These are phyloP conservation scores for Drechslera avenae DNA, from an alignment of 2,329 filamentous ascomycete species.

Conservation along the genomic window DNA sequence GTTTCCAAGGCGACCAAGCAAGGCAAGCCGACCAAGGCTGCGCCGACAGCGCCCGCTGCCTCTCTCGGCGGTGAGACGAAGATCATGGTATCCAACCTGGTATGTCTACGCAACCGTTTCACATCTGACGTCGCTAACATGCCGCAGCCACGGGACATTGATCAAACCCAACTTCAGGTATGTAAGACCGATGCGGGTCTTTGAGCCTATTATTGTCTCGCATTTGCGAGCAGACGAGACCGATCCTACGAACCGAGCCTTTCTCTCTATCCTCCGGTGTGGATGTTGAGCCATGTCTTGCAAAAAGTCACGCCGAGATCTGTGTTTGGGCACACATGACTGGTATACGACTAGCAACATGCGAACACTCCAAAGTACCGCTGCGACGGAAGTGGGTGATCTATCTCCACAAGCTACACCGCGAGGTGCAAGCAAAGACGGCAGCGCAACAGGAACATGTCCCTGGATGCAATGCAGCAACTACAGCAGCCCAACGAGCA, in stretches of 20 bases:
- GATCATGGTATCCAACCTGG: slow-evolving; percentile 98
- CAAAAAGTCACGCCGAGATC: slow-evolving; percentile 32
- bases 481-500: slow-evolving; percentile 13
- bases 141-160: slow-evolving; percentile 87
- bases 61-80: slow-evolving; percentile 78
- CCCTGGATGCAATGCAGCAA: slow-evolving; percentile 20
- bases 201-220: slow-evolving; percentile 47
- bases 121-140: slow-evolving; percentile 53
- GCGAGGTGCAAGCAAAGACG: slow-evolving; percentile 19
- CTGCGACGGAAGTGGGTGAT: slow-evolving; percentile 34
- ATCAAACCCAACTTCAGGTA: slow-evolving; percentile 99
- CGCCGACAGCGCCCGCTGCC: slow-evolving; percentile 67
- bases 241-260: slow-evolving; percentile 39
- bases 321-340: slow-evolving; percentile 40
- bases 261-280: slow-evolving; percentile 22
- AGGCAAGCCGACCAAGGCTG: slow-evolving; percentile 64
- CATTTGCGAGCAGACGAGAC: slow-evolving; percentile 41
- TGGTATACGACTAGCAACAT: slow-evolving; percentile 41
- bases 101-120: slow-evolving; percentile 58
- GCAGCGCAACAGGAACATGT: slow-evolving; percentile 20
- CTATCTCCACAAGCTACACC: slow-evolving; percentile 20
- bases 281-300: slow-evolving; percentile 38
- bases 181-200: slow-evolving; percentile 74
- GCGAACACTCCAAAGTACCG: slow-evolving; percentile 36
- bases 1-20: slow-evolving; percentile 75